phyloP scores from a whole-genome alignment of 192 early-diverging fungal genomes.

The Umbelopsis isabellina region DNA sequence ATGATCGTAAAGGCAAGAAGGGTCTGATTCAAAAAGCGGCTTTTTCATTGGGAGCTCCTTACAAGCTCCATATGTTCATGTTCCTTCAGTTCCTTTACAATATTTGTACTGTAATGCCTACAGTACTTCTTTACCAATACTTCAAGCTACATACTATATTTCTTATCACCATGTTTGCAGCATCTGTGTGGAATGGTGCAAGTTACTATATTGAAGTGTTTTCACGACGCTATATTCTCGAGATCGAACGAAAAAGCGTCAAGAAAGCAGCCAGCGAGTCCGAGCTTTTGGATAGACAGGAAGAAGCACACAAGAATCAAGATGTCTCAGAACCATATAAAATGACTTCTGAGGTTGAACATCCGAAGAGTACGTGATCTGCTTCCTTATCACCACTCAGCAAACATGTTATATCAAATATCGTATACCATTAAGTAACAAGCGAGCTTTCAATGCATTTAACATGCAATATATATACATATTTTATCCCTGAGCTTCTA shows the following conservation, averaged over 20 bases:
- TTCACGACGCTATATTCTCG: conserved; percentile 52
- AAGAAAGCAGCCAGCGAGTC: conserved; percentile 16
- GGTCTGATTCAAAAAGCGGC: conserved; percentile 45
- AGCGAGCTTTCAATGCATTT: too few relatives aligned
- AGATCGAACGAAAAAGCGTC: conserved; percentile 27
- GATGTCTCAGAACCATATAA: not conserved
- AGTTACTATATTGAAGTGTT: conserved; percentile 76
- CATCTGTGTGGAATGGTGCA: conserved; percentile 69
- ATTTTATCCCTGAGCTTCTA: too few relatives aligned
- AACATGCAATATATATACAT: too few relatives aligned
- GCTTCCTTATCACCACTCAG: not conserved
- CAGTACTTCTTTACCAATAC: conserved; percentile 51
- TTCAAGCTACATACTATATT: conserved; percentile 60
- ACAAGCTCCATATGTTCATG: conserved; percentile 65
- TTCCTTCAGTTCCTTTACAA: conserved; percentile 59
- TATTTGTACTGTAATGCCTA: conserved; percentile 49
- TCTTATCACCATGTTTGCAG: conserved; percentile 52
- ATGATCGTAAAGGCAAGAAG: conserved; percentile 42
- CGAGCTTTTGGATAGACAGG: not conserved
- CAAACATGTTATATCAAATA: not conserved
- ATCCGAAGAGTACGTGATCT: not conserved
- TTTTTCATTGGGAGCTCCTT: conserved; percentile 50
- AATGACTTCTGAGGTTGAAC: not conserved
- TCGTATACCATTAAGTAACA: too few relatives aligned
- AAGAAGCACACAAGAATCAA: conserved; percentile 14